phyloP scores from a whole-genome alignment of 1,284 basidiomycete species.

The Malassezia psittaci region DNA sequence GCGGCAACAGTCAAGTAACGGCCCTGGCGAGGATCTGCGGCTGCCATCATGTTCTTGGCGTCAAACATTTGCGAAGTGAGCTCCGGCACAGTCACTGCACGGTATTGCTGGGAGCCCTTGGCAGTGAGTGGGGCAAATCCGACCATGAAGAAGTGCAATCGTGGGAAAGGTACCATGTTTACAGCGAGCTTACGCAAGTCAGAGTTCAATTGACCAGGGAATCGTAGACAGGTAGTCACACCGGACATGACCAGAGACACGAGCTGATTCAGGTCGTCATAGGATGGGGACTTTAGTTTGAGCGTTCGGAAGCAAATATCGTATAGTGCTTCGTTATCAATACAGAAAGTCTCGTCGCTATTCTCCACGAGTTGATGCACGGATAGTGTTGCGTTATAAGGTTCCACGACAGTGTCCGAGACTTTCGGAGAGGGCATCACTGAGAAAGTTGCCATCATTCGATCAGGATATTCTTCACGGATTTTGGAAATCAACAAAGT shows the following conservation, averaged over 20 bases:
- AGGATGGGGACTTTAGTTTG: constrained; percentile 84
- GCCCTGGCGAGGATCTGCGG: constrained; percentile 85
- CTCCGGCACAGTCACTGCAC: constrained; percentile 88
- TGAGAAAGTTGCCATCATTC: constrained; percentile 59
- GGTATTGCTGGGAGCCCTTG: constrained; percentile 78
- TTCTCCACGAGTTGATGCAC: constrained; percentile 59
- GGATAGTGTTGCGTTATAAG: constrained; percentile 58
- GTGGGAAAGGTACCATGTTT: constrained; percentile 94
- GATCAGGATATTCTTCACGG: constrained; percentile 57
- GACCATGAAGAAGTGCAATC: constrained; percentile 99
- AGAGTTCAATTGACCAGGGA: constrained; percentile 96
- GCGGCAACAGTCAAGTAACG: constrained; percentile 76
- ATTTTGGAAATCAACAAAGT: constrained; percentile 58
- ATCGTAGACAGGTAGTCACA: constrained; percentile 86
- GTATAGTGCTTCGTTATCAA: constrained; percentile 83
- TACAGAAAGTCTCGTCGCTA: constrained; percentile 59
- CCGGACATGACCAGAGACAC: constrained; percentile 97
- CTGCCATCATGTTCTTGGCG: constrained; percentile 66
- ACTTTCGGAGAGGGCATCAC: constrained; percentile 58
- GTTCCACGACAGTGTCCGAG: constrained; percentile 57
- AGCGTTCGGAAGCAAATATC: constrained; percentile 96
- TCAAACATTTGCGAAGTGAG: constrained; percentile 98
- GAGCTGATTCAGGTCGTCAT: constrained; percentile 92
- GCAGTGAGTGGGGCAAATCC: constrained; percentile 91
- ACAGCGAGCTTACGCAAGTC: constrained; percentile 92